These are phyloP conservation scores for Hortiboletus campestris DNA, from an alignment of 768 basidiomycete species.

Conservation along the genomic window DNA sequence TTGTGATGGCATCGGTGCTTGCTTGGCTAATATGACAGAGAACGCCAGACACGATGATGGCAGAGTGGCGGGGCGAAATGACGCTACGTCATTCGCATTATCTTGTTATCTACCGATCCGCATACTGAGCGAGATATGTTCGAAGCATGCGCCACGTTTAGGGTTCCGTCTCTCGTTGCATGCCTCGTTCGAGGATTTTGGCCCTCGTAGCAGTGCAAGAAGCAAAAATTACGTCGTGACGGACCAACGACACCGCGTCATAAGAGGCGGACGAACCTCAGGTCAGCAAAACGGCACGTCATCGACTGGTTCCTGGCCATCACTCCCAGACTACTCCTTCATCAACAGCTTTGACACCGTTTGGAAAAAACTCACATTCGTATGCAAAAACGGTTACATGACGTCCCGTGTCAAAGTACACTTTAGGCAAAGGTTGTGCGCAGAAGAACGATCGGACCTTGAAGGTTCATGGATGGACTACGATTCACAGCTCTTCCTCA, in stretches of 20 bases:
- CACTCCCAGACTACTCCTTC: neutral
- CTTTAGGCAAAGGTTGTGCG: neutral
- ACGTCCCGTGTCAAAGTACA: neutral
- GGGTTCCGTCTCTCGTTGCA: neutral
- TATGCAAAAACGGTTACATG: conserved; percentile 7
- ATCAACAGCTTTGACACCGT: too few species aligned
- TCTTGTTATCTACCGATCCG: conserved; percentile 13
- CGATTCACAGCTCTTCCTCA: conserved; percentile 29
- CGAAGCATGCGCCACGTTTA: neutral
- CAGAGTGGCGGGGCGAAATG: neutral
- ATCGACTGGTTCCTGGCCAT: conserved; percentile 2
- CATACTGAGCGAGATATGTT: conserved; percentile 6
- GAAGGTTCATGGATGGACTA: neutral
- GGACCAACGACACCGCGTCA: conserved; percentile 28
- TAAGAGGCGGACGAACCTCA: neutral
- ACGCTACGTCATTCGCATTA: neutral
- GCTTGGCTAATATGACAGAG: too few species aligned
- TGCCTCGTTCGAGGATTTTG: neutral
- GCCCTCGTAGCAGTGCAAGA: neutral
- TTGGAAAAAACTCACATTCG: conserved; percentile 4
- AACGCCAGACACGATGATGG: conserved; percentile 1
- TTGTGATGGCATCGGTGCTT: neutral
- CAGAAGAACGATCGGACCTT: neutral
- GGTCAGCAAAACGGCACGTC: neutral
- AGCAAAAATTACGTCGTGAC: neutral